Evolutionary conservation across 108 stramenopile species (phyloP).

Genomic region (Cyclotella atomus): DNA sequence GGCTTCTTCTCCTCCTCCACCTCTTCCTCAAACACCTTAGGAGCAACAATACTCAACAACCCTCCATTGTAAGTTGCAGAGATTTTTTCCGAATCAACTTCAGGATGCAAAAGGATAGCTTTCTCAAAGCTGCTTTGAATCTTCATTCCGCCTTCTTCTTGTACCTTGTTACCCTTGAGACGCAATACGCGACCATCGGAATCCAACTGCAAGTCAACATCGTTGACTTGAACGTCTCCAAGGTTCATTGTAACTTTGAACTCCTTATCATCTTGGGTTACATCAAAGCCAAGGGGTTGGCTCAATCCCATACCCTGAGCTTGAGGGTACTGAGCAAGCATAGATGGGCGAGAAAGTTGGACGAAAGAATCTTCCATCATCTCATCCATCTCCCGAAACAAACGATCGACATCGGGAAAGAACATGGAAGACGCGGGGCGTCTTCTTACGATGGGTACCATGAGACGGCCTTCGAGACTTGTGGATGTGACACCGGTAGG

Average conservation of each 20-base stretch:
- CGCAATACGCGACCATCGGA: constrained; percentile 41
- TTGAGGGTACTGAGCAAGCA: constrained; percentile 2
- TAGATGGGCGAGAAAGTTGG: constrained; percentile 16
- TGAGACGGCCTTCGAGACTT: constrained; percentile 22
- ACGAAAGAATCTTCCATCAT: constrained; percentile 25
- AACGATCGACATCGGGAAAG: constrained; percentile 34
- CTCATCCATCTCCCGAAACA: constrained; percentile 44
- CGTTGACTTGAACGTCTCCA: constrained; percentile 31
- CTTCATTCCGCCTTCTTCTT: constrained; percentile 41
- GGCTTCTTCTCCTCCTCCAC: constrained; percentile 14
- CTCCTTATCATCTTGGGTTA: constrained; percentile 28
- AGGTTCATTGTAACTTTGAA: constrained; percentile 34
- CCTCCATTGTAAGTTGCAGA: constrained; percentile 24
- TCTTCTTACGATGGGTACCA: constrained; percentile 17
- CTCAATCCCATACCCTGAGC: constrained; percentile 7
- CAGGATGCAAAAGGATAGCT: constrained; percentile 31
- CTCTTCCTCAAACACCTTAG: constrained; percentile 26
- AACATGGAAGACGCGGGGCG: constrained; percentile 8
- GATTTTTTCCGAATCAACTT: constrained; percentile 31
- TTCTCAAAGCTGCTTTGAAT: constrained; percentile 45
- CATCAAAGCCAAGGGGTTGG: constrained; percentile 31
- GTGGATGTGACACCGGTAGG: constrained; percentile 8
- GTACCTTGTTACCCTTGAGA: constrained; percentile 35
- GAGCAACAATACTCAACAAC: constrained; percentile 32
- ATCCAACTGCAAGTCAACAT: constrained; percentile 40